These are phyloP conservation scores for Phaffomyces opuntiae DNA, from an alignment of 805 yeast species.

Conservation along the genomic window DNA sequence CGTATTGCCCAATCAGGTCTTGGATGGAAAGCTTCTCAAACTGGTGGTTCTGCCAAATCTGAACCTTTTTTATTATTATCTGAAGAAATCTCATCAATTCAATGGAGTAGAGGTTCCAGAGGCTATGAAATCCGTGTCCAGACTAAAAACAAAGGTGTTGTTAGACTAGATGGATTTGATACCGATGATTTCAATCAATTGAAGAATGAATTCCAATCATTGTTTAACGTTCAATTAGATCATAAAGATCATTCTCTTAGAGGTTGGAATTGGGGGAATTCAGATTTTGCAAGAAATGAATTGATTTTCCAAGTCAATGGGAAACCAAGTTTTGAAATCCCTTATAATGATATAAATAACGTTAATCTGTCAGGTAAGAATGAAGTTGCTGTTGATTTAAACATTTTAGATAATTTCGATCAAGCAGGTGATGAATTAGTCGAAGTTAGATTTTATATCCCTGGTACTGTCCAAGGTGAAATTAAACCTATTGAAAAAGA, in stretches of 20 bases:
- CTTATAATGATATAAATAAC: constrained; percentile 73
- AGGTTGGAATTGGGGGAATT: constrained; percentile 99
- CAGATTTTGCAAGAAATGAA: constrained; percentile 89
- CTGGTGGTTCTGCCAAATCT: constrained; percentile 41
- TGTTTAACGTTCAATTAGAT: constrained; percentile 69
- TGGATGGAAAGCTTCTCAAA: constrained; percentile 82
- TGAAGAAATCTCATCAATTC: constrained; percentile 69
- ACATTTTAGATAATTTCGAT: constrained; percentile 43
- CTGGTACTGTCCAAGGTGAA: constrained; percentile 60
- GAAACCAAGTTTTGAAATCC: constrained; percentile 87
- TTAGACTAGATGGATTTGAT: constrained; percentile 88
- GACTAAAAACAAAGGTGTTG: constrained; percentile 82
- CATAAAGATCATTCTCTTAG: constrained; percentile 85
- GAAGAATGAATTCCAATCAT: constrained; percentile 76
- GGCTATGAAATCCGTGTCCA: constrained; percentile 87
- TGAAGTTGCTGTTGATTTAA: constrained; percentile 89
- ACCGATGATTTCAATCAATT: constrained; percentile 71
- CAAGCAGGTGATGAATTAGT: constrained; percentile 93
- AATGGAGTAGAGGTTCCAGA: constrained; percentile 91
- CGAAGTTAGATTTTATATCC: constrained; percentile 88
- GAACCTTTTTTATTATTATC: constrained; percentile 87
- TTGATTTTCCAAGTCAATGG: constrained; percentile 79
- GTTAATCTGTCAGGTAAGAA: constrained; percentile 86
- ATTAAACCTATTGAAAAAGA: constrained; percentile 3
- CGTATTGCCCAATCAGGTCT: constrained; percentile 95